These are phyloP conservation scores for Saccharum spontaneum DNA, from an alignment of 176 grass and related monocot species.

Conservation along the genomic window DNA sequence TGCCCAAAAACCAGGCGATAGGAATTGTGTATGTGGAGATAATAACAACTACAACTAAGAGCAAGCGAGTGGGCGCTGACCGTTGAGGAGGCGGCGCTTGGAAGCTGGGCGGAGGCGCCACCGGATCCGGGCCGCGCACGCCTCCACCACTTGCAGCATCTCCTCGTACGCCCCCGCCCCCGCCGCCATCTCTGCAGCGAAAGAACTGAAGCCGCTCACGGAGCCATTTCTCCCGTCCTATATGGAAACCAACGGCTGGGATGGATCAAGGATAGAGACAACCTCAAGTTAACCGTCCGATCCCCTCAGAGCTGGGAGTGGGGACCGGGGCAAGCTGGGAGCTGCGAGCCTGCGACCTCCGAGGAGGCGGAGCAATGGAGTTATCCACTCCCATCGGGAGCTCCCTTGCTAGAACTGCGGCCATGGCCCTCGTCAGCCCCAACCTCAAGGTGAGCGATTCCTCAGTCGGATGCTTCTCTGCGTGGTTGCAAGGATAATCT, in stretches of 20 bases:
- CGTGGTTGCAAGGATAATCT: not conserved
- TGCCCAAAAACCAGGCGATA: too few relatives aligned
- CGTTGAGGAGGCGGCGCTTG: constrained; percentile 68
- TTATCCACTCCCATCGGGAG: constrained; percentile 31
- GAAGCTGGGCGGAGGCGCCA: constrained; percentile 50
- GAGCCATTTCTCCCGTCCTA: not conserved
- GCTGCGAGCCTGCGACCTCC: not conserved
- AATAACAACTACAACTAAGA: not conserved
- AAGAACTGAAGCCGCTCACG: not conserved
- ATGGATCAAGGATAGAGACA: not conserved
- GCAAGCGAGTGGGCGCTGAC: constrained; percentile 9
- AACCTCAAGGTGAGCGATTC: constrained; percentile 29
- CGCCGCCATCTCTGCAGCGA: constrained; percentile 21
- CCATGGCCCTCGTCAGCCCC: not conserved
- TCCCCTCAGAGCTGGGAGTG: not conserved
- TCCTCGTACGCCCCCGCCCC: constrained; percentile 43
- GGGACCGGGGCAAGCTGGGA: too few relatives aligned
- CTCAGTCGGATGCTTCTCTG: not conserved
- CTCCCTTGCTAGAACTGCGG: not conserved
- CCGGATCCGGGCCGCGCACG: constrained; percentile 37
- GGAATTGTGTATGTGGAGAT: not conserved
- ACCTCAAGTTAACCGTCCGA: constrained; percentile 3
- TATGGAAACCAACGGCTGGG: not conserved
- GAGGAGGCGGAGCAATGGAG: constrained; percentile 27
- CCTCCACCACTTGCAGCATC: constrained; percentile 49